phyloP scores from a whole-genome alignment of 768 basidiomycete species.

The Pleurotus salmoneostramineus region DNA sequence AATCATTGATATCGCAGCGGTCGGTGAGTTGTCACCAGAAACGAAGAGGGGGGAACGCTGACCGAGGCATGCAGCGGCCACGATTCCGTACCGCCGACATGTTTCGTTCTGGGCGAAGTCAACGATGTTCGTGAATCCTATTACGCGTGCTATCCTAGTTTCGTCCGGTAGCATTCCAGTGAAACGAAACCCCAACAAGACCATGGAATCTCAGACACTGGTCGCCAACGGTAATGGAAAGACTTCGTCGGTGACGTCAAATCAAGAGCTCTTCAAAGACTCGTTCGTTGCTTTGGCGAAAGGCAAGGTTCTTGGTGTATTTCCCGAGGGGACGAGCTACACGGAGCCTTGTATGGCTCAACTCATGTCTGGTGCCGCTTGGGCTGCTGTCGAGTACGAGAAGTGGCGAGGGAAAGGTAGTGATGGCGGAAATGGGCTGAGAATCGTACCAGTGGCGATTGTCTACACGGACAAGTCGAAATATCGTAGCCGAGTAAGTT shows the following conservation, averaged over 20 bases:
- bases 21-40: conserved; percentile 25
- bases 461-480: conserved; percentile 68
- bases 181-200: conserved; percentile 49
- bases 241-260: conserved; percentile 17
- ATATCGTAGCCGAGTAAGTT: conserved; percentile 54
- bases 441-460: conserved; percentile 61
- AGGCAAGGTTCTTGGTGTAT: conserved; percentile 61
- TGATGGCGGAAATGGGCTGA: conserved; percentile 22
- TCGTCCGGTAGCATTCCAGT: conserved; percentile 76
- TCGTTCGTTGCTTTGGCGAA: conserved; percentile 52
- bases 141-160: conserved; percentile 44
- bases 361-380: conserved; percentile 59
- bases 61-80: conserved; percentile 35
- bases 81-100: conserved; percentile 53
- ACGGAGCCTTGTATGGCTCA: conserved; percentile 44
- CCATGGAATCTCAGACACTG: background rate
- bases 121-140: conserved; percentile 57
- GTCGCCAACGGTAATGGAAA: background rate
- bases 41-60: background rate
- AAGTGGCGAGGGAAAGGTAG: conserved; percentile 25
- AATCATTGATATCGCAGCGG: conserved; percentile 52
- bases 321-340: conserved; percentile 60
- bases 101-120: conserved; percentile 74
- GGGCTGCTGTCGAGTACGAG: conserved; percentile 70
- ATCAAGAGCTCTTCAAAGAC: conserved; percentile 45